Percentiles rank a stretch among this genome's conserved stretches.
phyloP scores from a whole-genome alignment of 2,329 filamentous ascomycete genomes.

The Colletotrichum euphorbiae region DNA sequence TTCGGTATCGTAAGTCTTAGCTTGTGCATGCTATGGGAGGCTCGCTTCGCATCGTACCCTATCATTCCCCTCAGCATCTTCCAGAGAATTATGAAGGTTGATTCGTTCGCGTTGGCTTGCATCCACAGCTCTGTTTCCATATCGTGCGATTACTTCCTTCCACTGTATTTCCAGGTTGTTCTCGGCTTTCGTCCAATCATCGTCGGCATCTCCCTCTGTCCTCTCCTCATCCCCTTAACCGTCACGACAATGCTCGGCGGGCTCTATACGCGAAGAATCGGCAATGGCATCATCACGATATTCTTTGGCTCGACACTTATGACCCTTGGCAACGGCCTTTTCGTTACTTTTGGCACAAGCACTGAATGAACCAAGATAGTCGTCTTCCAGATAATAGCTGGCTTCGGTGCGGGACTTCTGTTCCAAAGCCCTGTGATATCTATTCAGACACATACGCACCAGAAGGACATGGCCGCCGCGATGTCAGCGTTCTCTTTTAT shows the following conservation, averaged over 20 bases:
- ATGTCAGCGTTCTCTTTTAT: constrained; percentile 66
- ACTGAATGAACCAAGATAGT: constrained; percentile 60
- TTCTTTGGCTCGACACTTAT: constrained; percentile 64
- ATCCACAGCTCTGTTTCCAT: constrained; percentile 62
- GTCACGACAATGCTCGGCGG: constrained; percentile 27
- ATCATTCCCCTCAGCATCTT: constrained; percentile 69
- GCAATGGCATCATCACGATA: constrained; percentile 70
- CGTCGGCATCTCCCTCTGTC: constrained; percentile 63
- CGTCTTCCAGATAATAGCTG: constrained; percentile 62
- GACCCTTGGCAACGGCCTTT: constrained; percentile 68
- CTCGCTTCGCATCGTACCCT: constrained; percentile 64
- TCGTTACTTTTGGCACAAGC: constrained; percentile 65
- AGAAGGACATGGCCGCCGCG: constrained; percentile 63
- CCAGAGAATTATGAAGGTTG: constrained; percentile 59
- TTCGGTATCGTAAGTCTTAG: constrained; percentile 58
- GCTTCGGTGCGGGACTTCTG: constrained; percentile 62
- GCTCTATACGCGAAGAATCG: constrained; percentile 71
- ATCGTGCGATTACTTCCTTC: constrained; percentile 68
- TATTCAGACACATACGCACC: constrained; percentile 61
- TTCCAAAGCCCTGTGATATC: constrained; percentile 68
- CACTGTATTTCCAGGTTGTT: constrained; percentile 70
- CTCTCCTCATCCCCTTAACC: constrained; percentile 55
- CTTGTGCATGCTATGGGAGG: constrained; percentile 64
- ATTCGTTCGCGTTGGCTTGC: constrained; percentile 52
- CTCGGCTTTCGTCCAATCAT: constrained; percentile 62